Percentiles rank a stretch among this genome's conserved stretches.
Evolutionary conservation across 306 rosid species (phyloP).

Genomic region (Pyrus bretschneideri): DNA sequence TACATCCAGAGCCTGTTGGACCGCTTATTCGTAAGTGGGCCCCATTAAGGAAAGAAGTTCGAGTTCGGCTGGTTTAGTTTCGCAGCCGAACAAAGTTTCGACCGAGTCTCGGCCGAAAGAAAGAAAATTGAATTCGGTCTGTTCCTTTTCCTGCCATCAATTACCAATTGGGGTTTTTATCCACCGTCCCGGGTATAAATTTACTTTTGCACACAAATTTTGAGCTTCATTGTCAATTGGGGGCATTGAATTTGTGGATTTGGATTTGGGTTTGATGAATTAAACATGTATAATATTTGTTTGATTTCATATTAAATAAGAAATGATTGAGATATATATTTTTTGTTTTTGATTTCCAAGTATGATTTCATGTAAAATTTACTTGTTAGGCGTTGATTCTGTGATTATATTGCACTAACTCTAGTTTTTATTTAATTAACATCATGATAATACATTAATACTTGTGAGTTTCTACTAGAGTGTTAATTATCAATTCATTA

Average conservation of each 20-base stretch:
- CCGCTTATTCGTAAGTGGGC: no score
- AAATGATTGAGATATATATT: not conserved
- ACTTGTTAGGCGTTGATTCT: not conserved
- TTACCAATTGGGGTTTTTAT: not conserved
- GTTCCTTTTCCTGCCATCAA: not conserved
- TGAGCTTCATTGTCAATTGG: not conserved
- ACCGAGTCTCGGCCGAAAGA: not conserved
- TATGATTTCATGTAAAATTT: not conserved
- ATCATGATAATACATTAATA: not conserved
- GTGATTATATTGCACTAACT: not conserved
- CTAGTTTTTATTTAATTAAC: not conserved
- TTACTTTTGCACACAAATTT: not conserved
- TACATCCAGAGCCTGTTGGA: no score
- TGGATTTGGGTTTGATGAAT: no score
- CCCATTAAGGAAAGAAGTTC: no score
- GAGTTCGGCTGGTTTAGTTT: not conserved
- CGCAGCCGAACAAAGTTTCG: not conserved
- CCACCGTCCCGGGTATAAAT: not conserved
- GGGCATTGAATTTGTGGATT: no score
- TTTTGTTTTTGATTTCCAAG: not conserved
- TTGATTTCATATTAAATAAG: not conserved
- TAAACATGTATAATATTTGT: not conserved
- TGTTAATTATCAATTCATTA: not conserved
- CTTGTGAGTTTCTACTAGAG: not conserved
- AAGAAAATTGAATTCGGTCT: not conserved